phyloP scores from a whole-genome alignment of 169 alveolate species.

The Eimeria necatrix region DNA sequence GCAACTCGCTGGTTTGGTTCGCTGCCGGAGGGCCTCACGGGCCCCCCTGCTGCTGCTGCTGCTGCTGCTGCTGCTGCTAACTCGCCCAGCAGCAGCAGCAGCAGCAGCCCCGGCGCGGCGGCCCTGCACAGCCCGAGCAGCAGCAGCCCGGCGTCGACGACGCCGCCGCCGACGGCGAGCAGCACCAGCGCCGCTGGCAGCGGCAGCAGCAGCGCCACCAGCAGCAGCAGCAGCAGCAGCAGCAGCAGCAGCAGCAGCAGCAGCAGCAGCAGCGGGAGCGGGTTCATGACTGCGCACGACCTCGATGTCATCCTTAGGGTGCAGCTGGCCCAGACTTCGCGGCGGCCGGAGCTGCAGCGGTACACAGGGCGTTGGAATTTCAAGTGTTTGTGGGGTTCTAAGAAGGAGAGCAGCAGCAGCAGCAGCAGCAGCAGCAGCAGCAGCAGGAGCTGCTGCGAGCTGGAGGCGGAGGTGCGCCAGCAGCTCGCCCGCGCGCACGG shows the following conservation, averaged over 20 bases:
- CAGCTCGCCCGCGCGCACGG: background rate
- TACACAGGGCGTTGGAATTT: conserved; percentile 70
- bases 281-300: conserved; percentile 73
- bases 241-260: conserved; percentile 34
- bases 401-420: background rate
- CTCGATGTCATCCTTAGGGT: conserved; percentile 61
- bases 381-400: no score
- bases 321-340: conserved; percentile 67
- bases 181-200: background rate
- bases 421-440: conserved; percentile 36
- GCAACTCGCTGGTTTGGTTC: conserved; percentile 11
- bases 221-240: background rate
- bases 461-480: background rate
- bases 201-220: background rate
- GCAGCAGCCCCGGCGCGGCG: no score
- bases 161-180: background rate
- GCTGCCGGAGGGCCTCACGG: background rate
- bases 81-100: no score
- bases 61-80: background rate
- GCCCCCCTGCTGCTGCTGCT: background rate
- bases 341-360: conserved; percentile 73
- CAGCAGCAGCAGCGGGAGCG: conserved; percentile 55
- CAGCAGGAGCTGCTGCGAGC: background rate
- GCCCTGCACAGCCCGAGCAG: background rate
- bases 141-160: background rate